A percentile compares a stretch with the other conserved stretches of the same genome.
phyloP scores from a whole-genome alignment of 495 filamentous ascomycete species.

The Massariosphaeria phaeospora region DNA sequence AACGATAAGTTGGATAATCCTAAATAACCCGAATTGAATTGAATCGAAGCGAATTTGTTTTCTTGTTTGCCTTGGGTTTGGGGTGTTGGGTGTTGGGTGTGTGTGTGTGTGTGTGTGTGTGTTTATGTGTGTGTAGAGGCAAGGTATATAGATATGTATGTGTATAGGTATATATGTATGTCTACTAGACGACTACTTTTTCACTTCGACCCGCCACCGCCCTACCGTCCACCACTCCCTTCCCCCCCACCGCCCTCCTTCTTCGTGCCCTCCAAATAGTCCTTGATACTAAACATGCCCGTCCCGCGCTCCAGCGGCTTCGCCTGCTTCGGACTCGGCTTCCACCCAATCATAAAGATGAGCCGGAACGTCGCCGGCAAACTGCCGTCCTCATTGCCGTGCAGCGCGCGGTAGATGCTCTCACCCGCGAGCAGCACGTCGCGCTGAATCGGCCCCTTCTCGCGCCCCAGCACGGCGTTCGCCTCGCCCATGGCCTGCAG shows the following conservation, averaged over 20 bases:
- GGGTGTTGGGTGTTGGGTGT: no score
- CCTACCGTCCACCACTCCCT: no score
- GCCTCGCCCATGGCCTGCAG: conserved; percentile 91
- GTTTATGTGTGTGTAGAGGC: no score
- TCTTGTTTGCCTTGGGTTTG: no score
- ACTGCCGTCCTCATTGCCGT: conserved; percentile 65
- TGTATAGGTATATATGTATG: no score
- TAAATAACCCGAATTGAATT: no score
- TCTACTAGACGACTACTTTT: no score
- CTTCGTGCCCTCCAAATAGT: conserved; percentile 56
- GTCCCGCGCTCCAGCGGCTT: conserved; percentile 78
- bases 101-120: no score
- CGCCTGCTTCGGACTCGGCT: conserved; percentile 70
- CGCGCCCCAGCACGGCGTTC: conserved; percentile 76
- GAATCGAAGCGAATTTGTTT: no score
- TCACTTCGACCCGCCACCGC: no score
- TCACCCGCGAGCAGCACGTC: conserved; percentile 88
- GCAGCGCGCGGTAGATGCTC: conserved; percentile 79
- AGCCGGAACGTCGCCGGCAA: conserved; percentile 87
- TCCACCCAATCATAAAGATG: conserved; percentile 99
- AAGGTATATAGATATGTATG: no score
- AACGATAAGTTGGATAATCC: no score
- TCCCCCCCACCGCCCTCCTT: conserved; percentile 9
- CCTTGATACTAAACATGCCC: conserved; percentile 75
- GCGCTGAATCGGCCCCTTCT: conserved; percentile 65